Evolutionary conservation across 2,329 filamentous ascomycete genomes (phyloP).

Genomic region (Bipolaris cookei): DNA sequence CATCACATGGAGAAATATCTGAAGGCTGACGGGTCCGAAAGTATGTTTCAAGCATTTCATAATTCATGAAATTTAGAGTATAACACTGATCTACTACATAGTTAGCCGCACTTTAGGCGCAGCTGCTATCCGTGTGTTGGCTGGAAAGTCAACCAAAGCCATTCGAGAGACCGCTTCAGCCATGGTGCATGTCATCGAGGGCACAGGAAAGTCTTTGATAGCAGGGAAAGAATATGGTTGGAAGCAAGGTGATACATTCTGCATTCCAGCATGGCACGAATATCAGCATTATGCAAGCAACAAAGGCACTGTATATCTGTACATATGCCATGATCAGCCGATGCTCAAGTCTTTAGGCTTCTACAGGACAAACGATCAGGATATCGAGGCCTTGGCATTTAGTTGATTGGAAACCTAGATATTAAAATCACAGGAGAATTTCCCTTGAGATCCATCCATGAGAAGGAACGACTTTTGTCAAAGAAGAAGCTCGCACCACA

Average conservation of each 20-base stretch:
- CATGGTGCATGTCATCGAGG: constrained; percentile 61
- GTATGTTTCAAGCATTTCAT: not conserved
- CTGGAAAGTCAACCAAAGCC: constrained; percentile 46
- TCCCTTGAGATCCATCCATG: not conserved
- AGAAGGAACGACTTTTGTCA: not conserved
- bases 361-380: constrained; percentile 52
- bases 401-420: not conserved
- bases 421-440: too few species aligned
- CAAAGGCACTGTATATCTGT: constrained; percentile 55
- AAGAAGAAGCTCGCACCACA: not conserved
- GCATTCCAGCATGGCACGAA: constrained; percentile 59
- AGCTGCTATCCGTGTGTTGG: constrained; percentile 54
- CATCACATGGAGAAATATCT: not conserved
- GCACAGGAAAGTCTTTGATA: constrained; percentile 53
- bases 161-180: constrained; percentile 60
- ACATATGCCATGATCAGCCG: constrained; percentile 62
- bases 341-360: constrained; percentile 61
- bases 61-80: not conserved
- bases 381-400: constrained; percentile 51
- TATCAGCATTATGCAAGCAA: constrained; percentile 57
- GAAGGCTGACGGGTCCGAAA: not conserved
- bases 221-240: constrained; percentile 50
- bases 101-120: constrained; percentile 58
- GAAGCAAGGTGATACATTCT: constrained; percentile 62
- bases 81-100: constrained; percentile 22